A percentile compares a stretch with the other conserved stretches of the same genome.
Conservation (phyloP, 2,329 filamentous ascomycete genomes). For the Aurifilum marmelostoma region DNA sequence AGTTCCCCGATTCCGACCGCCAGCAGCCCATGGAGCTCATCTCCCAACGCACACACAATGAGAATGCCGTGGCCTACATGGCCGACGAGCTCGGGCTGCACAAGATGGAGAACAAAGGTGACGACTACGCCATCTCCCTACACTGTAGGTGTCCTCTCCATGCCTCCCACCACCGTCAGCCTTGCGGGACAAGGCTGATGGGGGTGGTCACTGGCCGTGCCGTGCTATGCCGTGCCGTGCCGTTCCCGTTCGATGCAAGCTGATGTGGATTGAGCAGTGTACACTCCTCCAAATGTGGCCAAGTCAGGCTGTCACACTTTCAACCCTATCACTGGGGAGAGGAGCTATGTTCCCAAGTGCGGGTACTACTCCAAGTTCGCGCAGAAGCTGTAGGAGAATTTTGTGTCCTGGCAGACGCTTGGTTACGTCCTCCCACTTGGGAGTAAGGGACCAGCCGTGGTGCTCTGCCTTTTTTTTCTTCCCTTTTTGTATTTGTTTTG, state of each 20-base stretch:
- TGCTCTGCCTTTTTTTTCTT: not conserved
- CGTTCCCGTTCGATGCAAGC: conserved; percentile 4
- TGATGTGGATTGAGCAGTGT: conserved; percentile 54
- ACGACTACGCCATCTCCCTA: conserved; percentile 79
- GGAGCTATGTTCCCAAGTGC: conserved; percentile 70
- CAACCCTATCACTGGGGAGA: conserved; percentile 74
- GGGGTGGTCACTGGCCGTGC: not conserved
- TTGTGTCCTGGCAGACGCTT: not conserved
- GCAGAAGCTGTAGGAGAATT: conserved; percentile 47
- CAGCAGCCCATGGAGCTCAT: conserved; percentile 63
- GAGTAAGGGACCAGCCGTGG: not conserved
- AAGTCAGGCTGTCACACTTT: conserved; percentile 82
- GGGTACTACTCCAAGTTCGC: conserved; percentile 72
- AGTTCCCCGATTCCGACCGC: conserved; percentile 62
- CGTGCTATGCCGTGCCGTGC: not conserved
- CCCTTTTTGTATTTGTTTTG: not conserved
- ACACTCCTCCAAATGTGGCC: conserved; percentile 88
- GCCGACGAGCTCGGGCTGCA: conserved; percentile 87
- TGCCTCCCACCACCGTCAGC: conserved; percentile 28
- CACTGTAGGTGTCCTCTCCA: conserved; percentile 59
- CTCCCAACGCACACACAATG: conserved; percentile 67
- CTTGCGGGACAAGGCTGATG: conserved; percentile 22
- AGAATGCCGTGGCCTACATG: conserved; percentile 86
- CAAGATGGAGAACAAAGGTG: conserved; percentile 75
- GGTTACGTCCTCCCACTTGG: conserved; percentile 20